Evolutionary conservation across 2,329 filamentous ascomycete genomes (phyloP).

Genomic region (Lecanoromycetidae sp.): DNA sequence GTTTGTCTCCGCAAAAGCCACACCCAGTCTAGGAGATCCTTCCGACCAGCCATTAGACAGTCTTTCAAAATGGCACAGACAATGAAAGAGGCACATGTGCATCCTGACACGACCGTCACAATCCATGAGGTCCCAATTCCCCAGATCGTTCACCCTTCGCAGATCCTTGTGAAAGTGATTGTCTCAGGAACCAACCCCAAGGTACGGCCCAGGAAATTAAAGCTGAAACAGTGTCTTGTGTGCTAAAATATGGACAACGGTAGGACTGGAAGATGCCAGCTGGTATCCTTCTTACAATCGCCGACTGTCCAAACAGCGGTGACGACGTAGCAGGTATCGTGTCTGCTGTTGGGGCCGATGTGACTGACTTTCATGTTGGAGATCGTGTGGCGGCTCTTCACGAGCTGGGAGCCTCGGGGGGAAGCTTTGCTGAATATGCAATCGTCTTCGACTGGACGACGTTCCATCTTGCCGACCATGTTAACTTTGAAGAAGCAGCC

Average conservation of each 20-base stretch:
- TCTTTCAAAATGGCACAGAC: too few relatives aligned
- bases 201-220: constrained; percentile 31
- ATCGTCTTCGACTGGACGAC: constrained; percentile 42
- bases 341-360: constrained; percentile 38
- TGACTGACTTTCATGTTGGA: constrained; percentile 42
- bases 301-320: constrained; percentile 30
- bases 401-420: constrained; percentile 37
- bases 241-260: constrained; percentile 2
- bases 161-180: constrained; percentile 31
- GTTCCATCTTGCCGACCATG: constrained; percentile 39
- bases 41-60: too few relatives aligned
- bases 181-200: constrained; percentile 36
- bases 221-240: neutral
- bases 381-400: constrained; percentile 38
- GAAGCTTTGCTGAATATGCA: constrained; percentile 46
- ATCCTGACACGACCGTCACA: neutral
- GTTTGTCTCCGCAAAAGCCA: too few relatives aligned
- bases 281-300: neutral
- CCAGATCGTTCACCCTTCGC: constrained; percentile 22
- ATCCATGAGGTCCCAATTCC: constrained; percentile 30
- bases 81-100: constrained; percentile 6
- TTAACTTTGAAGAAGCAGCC: constrained; percentile 44
- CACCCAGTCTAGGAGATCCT: too few relatives aligned
- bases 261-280: constrained; percentile 9
- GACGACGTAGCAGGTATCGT: constrained; percentile 43